Evolutionary conservation across 2,329 filamentous ascomycete species (phyloP).

Genomic region (Zarea fungicola): DNA sequence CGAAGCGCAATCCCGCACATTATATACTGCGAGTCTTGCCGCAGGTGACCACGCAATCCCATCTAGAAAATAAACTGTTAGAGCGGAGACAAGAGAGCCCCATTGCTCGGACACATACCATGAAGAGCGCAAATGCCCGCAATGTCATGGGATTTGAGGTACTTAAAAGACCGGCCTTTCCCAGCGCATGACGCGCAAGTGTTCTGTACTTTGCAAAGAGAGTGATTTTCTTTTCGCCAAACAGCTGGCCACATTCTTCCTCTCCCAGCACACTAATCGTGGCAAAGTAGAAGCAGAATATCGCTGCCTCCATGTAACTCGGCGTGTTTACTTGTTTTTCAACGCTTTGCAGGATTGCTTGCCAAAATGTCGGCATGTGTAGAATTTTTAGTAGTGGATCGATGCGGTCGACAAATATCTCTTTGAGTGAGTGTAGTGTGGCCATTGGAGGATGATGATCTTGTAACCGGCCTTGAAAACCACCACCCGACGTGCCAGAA

Average conservation of each 20-base stretch:
- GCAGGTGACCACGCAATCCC: conserved; percentile 9
- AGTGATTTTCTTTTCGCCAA: conserved; percentile 25
- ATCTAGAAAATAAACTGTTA: conserved; percentile 4
- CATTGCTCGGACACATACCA: conserved; percentile 17
- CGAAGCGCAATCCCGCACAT: conserved; percentile 25
- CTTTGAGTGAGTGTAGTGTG: conserved; percentile 3
- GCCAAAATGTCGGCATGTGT: conserved; percentile 30
- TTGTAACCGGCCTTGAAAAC: background rate
- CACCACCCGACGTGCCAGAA: background rate
- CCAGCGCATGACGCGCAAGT: conserved; percentile 28
- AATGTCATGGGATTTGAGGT: conserved; percentile 29
- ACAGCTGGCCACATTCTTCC: conserved; percentile 21
- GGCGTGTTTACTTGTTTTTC: conserved; percentile 14
- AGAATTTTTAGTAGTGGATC: conserved; percentile 36
- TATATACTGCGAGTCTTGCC: conserved; percentile 11
- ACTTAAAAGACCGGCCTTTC: conserved; percentile 32
- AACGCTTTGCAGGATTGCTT: background rate
- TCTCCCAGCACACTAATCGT: conserved; percentile 27
- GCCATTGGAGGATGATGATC: background rate
- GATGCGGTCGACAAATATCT: conserved; percentile 29
- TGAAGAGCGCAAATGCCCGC: conserved; percentile 33
- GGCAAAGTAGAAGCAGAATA: conserved; percentile 35
- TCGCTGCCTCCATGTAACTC: conserved; percentile 35
- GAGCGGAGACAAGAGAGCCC: background rate
- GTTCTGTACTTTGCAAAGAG: conserved; percentile 24